Evolutionary conservation across 2,329 filamentous ascomycete genomes (phyloP), one percentile per base, ranked within the genome.

Genomic region (Trichocomaceae sp.): DNA sequence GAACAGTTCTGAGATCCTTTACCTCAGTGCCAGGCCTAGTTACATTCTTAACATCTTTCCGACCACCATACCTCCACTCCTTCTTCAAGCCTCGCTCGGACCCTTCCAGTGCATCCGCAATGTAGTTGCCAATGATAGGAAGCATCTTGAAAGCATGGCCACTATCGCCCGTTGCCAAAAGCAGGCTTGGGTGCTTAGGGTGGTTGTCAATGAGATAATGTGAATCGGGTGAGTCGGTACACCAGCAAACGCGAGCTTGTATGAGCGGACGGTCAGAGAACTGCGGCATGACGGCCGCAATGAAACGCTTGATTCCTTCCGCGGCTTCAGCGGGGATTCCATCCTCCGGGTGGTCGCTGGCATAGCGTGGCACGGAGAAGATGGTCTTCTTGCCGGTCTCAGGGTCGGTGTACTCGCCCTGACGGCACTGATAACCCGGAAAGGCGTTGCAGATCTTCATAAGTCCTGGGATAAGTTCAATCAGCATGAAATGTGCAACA

Each of bases 151-250:
- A 52, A 17, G 47, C 54, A 35, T 56, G 54, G 12, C 47, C 54
- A 37, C 41, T 51, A 19, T 51, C 54, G 19, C 54, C 54, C 78
- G 48, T 47, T 19, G 54, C 54, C 17, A 56, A 19, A 6, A 51
- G 20, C 41, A 56, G n/a, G 10, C 17, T 46, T 29, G 37, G 13
- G 23, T 55, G 39, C n/a, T 45, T 12, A 19, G 52, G 52, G 63
- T 82, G 78, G 29, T 66, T 64, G 51, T 75, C 75, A 53, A 83
- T 79, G 17, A 83, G 62, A 54, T 81, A 82, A 19, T 75, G 69
- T 2, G 78, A 72, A 62, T 83, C 77, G 0, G 75, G 72, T 0
- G 79, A 82, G 60, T 83, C 80, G 0, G 79, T 75, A 60, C 79
- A 79, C 79, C 80, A 82, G 65, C 79, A 82, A 31, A 82, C 76